phyloP scores from a whole-genome alignment of 1,139 yeast genomes.

The Suhomyces choctaworum region DNA sequence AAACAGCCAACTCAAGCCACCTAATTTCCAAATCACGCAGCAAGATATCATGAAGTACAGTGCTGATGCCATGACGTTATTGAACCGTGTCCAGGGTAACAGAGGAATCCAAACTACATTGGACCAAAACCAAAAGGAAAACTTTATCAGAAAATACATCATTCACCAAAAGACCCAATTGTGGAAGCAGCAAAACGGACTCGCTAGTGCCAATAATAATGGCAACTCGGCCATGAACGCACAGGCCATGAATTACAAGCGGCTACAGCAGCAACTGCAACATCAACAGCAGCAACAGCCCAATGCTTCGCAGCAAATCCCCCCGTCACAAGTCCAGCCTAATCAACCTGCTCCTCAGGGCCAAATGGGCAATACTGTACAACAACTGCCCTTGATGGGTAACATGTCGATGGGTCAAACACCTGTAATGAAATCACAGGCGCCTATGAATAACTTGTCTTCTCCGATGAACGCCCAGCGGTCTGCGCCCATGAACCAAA shows the following conservation, averaged over 20 bases:
- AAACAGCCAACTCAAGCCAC: constrained; percentile 27
- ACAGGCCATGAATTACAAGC: constrained; percentile 7
- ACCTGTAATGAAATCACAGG: constrained; percentile 25
- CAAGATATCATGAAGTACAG: constrained; percentile 45
- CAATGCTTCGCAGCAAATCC: constrained; percentile 13
- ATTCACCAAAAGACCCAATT: constrained; percentile 41
- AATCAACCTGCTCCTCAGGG: constrained; percentile 11
- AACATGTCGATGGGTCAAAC: constrained; percentile 18
- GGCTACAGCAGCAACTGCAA: constrained; percentile 10
- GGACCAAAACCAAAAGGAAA: constrained; percentile 40
- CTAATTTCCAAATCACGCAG: constrained; percentile 41
- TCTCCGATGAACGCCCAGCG: constrained; percentile 29
- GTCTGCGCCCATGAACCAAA: constrained; percentile 11
- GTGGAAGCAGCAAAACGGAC: constrained; percentile 43
- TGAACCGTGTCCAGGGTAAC: constrained; percentile 40
- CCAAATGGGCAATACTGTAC: constrained; percentile 10
- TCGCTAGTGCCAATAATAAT: constrained; percentile 14
- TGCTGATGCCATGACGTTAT: constrained; percentile 43
- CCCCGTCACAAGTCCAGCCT: constrained; percentile 13
- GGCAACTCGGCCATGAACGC: constrained; percentile 10
- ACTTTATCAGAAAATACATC: constrained; percentile 42
- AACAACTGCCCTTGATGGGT: constrained; percentile 27
- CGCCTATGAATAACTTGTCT: constrained; percentile 19
- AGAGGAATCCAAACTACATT: constrained; percentile 38
- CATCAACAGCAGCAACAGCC: constrained; percentile 8